These are phyloP conservation scores for Saturnispora sekii DNA, from an alignment of 805 yeast genomes.

Conservation along the genomic window DNA sequence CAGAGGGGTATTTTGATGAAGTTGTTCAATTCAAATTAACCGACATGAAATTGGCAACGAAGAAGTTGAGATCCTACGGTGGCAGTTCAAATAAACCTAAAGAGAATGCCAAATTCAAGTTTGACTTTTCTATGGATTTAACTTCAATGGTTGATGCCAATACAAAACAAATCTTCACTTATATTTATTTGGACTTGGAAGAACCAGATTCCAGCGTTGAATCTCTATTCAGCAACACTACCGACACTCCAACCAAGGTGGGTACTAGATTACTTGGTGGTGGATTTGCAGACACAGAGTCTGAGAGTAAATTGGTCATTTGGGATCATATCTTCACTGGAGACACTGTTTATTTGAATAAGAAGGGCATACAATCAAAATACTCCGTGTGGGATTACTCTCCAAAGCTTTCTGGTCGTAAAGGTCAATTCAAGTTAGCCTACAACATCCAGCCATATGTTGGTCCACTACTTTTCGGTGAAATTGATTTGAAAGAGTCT, in stretches of 20 bases:
- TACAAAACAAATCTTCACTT: slow-evolving; percentile 91
- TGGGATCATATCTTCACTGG: slow-evolving; percentile 80
- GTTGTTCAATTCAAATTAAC: slow-evolving; percentile 3
- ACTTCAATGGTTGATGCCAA: slow-evolving; percentile 88
- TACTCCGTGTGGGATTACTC: slow-evolving; percentile 85
- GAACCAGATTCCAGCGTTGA: slow-evolving; percentile 2
- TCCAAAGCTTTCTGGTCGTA: slow-evolving; percentile 47
- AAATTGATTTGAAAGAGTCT: slow-evolving; percentile 26
- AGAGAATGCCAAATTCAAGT: slow-evolving; percentile 62
- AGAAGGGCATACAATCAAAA: slow-evolving; percentile 51
- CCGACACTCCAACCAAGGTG: not conserved
- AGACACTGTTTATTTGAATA: slow-evolving; percentile 43
- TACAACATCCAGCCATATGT: slow-evolving; percentile 92
- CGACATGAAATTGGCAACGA: slow-evolving; percentile 7
- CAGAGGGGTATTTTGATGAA: slow-evolving; percentile 5
- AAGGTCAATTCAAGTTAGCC: slow-evolving; percentile 60
- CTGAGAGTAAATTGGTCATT: slow-evolving; percentile 51
- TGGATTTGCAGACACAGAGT: slow-evolving; percentile 7
- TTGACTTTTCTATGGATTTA: slow-evolving; percentile 70
- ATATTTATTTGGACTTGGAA: slow-evolving; percentile 68
- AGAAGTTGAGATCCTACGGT: slow-evolving; percentile 36
- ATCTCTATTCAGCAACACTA: not conserved
- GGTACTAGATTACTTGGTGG: slow-evolving; percentile 6
- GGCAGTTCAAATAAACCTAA: slow-evolving; percentile 56
- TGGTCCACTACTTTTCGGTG: slow-evolving; percentile 71